Evolutionary conservation across 2,329 filamentous ascomycete genomes (phyloP), one percentile per base, ranked within the genome.

Genomic region (Claviceps pusilla): DNA sequence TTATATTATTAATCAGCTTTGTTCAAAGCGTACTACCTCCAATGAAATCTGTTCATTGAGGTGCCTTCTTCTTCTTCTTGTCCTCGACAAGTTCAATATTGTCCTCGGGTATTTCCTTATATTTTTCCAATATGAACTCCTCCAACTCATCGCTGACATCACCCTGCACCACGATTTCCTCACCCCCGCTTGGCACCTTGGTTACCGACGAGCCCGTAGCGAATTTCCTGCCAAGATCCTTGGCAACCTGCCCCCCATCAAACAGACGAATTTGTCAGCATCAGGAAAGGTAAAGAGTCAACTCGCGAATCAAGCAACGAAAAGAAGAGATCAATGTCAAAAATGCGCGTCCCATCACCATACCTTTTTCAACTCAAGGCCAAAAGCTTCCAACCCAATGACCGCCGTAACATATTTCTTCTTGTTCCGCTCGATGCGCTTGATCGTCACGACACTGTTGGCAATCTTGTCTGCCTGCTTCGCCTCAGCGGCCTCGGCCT

Each of bases 161-260:
- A 39, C 93, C 93, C 72, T 98, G 93, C 24, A 98, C 89, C 4
- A 95, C 94, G 67, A 98, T 97, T 72, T 97, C 93, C 71, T 98
- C 93, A 19, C 87, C 87, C 28, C 88, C 89, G 54, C 82, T 83
- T 0, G 89, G 79, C 1, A 86, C 80, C 73, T 96, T 95, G 9
- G 91, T 97, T 48, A 98, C 93, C 48, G 85, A 90, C 16, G 84
- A 86, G 0, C 93, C 93, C 10, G 93, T 97, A 35, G 93, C 93
- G 66, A 98, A 97, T 73, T 96, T 97, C 80, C 97, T 98, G 58
- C 93, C 93, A 61, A 97, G 84, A 65, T 97, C 93, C 76, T 97
- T 97, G 56, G 90, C 84, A 7, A 95, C 77, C 72, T 74, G 45
- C 31, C 3, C 12, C 24, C 12, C 28, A 14, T 24, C 14, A 24